Base-by-base conservation (phyloP, 2,329 filamentous ascomycete species). In the Talaromyces sp. region DNA sequence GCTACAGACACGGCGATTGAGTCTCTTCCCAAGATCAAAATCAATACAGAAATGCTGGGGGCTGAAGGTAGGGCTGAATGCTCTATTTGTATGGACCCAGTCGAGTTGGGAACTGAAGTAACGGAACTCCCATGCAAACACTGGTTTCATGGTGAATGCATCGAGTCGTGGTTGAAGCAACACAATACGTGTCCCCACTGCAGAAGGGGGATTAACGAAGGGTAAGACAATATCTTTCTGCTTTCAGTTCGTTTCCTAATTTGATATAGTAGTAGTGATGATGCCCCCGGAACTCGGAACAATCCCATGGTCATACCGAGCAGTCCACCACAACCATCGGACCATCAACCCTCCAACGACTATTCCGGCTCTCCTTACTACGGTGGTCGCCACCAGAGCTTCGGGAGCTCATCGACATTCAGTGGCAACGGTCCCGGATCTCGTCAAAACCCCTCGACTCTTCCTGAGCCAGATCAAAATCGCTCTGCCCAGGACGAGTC, bases 1-100 rank as follows among this genome's bases (percentile, higher is more conserved):
- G 93, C 93, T 9, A 83, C 91, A 0, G 83, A 88, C 63, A 83
- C 84, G 53, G 90, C 91, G 0, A 93, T 99, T 59, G 82, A 84
- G 28, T 82, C 84, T 3, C 78, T 99, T 5, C 85, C 91, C 9
- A 89, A 88, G 67, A 89, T 88, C 66, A 84, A 84, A 51, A 80
- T 95, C 2, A 85, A 91, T 57, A 79, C 84, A 61, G 83, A 88
- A 49, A 88, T 96, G 84, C 80, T 96, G 59, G 84, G 83, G 7
- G 76, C 78, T 5, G 90, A 89, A 62, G 88, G 87, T 49, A 83
- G 80, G 57, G 85, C 84, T 1, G 93, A 97, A 71, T 99, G 95
- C 74, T 93, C 91, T 39, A 96, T 99, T 62, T 99, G 95, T 76
- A 96, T 98, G 80, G 92, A 97, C 60, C 85, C 90, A 30, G 88